Evolutionary conservation across 1,139 yeast genomes (phyloP), one percentile per base, ranked within the genome.

Genomic region (Yamadazyma trypodendri): DNA sequence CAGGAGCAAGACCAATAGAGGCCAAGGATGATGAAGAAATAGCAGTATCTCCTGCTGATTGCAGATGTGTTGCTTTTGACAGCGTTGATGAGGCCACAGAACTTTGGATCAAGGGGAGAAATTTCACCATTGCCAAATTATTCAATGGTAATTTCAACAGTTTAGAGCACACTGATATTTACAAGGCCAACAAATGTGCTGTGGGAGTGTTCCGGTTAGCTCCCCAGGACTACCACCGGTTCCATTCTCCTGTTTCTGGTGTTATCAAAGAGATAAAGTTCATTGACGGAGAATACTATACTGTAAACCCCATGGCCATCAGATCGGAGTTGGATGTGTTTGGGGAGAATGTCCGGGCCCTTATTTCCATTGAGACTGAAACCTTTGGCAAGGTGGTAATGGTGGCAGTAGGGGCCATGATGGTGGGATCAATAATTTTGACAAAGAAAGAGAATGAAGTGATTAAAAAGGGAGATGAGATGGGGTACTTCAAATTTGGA

Each of bases 291-390:
- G 95, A 89, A 51, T 92, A 92, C 58, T 92, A 88, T 56, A 92
- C 97, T 0, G 98, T 92, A 10, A 92, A 92, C 53, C 97, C 97
- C 2, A 92, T 92, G 97, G 97, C 97, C 0, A 77, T 92, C 32
- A 65, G 97, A 41, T 85, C 95, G 1, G 79, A 81, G 30, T 60
- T 92, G 38, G 97, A 92, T 60, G 97, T 92, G 1, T 92, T 80
- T 63, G 96, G 97, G 4, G 97, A 90, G 52, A 92, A 92, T 54
- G 81, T 87, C 1, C 68, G 97, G 24, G 81, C 82, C 3, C 63
- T 89, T 2, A 70, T 90, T 2, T 89, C 96, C 0, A 80, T 92
- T 20, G 79, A 84, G 25, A 78, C 95, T 1, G 70, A 73, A 31
- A 66, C 74, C 18, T 89, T 86, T 60, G 97, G 97, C 0, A 71